Evolutionary conservation across 1,139 yeast species (phyloP).

Genomic region (Blastobotrys buckinghamii): DNA sequence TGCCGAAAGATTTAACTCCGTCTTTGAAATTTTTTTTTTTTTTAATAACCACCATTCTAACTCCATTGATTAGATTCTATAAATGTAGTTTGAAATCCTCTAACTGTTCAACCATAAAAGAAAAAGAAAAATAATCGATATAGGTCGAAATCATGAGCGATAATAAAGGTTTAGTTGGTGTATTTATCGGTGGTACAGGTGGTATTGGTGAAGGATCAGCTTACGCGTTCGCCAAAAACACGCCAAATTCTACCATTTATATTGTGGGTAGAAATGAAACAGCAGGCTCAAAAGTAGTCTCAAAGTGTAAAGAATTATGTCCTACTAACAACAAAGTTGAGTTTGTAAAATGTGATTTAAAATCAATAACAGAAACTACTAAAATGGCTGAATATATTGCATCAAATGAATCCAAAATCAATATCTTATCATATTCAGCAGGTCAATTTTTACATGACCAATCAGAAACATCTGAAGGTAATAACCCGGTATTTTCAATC

Average conservation of each 20-base stretch:
- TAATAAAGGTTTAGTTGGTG: conserved; percentile 26
- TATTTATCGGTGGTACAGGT: conserved; percentile 31
- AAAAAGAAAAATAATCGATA: too few species aligned
- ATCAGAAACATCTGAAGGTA: conserved; percentile 27
- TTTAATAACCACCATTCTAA: too few species aligned
- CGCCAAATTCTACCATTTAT: conserved; percentile 27
- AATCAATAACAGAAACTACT: conserved; percentile 24
- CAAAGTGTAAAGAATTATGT: conserved; percentile 16
- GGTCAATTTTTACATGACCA: conserved; percentile 22
- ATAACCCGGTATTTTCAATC: conserved; percentile 24
- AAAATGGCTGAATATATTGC: conserved; percentile 18
- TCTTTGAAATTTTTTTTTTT: too few species aligned
- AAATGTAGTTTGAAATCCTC: too few species aligned
- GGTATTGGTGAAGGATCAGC: conserved; percentile 32
- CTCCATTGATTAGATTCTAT: too few species aligned
- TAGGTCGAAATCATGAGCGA: too few species aligned
- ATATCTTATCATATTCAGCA: conserved; percentile 23
- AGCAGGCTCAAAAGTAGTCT: conserved; percentile 21
- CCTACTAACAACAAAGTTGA: conserved; percentile 16
- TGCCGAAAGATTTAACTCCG: too few species aligned
- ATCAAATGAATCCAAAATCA: conserved; percentile 24
- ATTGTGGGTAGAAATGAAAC: conserved; percentile 28
- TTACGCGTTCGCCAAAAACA: conserved; percentile 26
- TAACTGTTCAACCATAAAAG: too few species aligned
- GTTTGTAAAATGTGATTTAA: conserved; percentile 25